Evolutionary conservation across 2,329 filamentous ascomycete species (phyloP), one percentile per base, ranked within the genome.

Genomic region (Fusarium sp.): DNA sequence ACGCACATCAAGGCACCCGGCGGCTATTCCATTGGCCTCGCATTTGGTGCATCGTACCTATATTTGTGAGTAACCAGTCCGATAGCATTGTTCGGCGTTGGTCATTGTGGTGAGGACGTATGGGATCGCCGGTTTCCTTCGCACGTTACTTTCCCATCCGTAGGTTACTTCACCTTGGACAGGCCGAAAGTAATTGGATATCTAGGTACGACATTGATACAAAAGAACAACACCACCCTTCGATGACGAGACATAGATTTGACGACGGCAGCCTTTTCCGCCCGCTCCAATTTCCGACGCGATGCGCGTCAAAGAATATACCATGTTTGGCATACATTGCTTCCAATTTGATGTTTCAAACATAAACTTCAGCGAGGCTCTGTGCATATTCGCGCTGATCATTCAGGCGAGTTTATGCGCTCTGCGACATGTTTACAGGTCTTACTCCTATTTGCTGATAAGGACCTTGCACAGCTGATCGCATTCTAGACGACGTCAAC

Each of bases 381-480:
- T n/a, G 22, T 52, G 49, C 22, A 27, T 20, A 8, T 27, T 52
- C 33, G 49, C 33, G 33, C 49, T 53, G 33, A 53, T 53, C 49
- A 25, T 25, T 52, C 49, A 53, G 22, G 49, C 49, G 33, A 53
- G 22, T 53, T 53, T n/a, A 39, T 53, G 49, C 49, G 33, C 18
- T 27, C 33, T 12, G 14, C 17, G 10, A n/a, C 22, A 20, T 20
- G 18, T 49, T 22, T 49, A 35, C 46, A 49, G n/a, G 29, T 5
- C 7, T 25, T 25, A 20, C 3, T 35, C 46, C 11, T 41, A n/a
- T 27, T 44, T 44, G 41, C 39, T 36, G 38, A 41, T 13, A 36
- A 36, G 42, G 17, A 13, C n/a, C 31, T 27, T 27, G 27, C 27
- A 35, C 33, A 7, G 17, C 18, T 14, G 0, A 20, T 14, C 18